Percentiles rank a stretch among this genome's conserved stretches.
These are phyloP conservation scores for Fusarium coicis DNA, from an alignment of 2,329 filamentous ascomycete species.

Conservation along the genomic window DNA sequence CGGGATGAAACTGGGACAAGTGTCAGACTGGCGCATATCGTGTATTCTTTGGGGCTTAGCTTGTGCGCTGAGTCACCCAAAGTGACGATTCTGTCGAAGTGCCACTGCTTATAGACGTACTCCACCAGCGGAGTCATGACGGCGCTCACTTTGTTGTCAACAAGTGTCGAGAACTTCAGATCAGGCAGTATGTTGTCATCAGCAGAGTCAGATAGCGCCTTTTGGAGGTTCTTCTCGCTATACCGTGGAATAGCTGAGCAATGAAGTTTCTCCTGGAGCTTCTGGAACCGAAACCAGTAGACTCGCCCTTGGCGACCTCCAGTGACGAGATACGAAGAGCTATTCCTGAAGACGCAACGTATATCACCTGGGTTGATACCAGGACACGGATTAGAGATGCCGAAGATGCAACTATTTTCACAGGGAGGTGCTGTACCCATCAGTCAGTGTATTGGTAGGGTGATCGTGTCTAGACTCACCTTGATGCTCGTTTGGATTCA, in stretches of 20 bases:
- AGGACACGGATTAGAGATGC: not conserved
- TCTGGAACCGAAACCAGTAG: slow-evolving; percentile 7
- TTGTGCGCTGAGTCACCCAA: slow-evolving; percentile 4
- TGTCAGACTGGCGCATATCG: not conserved
- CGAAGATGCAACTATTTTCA: not conserved
- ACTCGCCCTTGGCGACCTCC: not conserved
- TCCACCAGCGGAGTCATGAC: not conserved
- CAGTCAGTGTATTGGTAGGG: not conserved
- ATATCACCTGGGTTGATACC: not conserved
- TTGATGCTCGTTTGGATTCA: not conserved
- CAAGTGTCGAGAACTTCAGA: not conserved
- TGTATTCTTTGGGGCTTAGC: not conserved
- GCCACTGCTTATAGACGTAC: slow-evolving; percentile 4
- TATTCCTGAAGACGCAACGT: not conserved
- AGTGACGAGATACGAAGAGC: not conserved
- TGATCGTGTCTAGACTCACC: not conserved
- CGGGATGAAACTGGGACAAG: not conserved
- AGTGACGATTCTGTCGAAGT: not conserved
- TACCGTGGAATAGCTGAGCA: not conserved
- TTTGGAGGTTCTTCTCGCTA: not conserved
- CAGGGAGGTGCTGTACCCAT: not conserved
- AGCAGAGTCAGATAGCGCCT: not conserved
- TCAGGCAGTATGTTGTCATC: not conserved
- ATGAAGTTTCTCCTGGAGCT: not conserved
- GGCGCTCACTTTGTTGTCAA: not conserved